A percentile compares a stretch with the other conserved stretches of the same genome.
phyloP scores from a whole-genome alignment of 208 protist genomes.

The Leishmania major region DNA sequence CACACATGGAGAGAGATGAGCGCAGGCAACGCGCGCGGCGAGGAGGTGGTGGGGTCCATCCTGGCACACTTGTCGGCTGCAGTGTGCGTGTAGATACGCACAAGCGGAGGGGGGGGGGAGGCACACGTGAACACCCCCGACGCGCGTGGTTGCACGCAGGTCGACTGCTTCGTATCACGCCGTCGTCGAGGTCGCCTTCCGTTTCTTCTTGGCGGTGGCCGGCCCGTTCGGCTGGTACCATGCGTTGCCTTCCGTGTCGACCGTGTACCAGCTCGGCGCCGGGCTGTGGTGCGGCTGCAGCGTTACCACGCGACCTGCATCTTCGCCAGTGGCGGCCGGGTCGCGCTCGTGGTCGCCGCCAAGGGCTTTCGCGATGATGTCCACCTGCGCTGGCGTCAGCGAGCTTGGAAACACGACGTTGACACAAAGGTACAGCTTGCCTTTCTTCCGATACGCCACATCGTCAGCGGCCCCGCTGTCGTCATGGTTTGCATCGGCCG shows the following conservation, averaged over 20 bases:
- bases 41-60: not conserved
- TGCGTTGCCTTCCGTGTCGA: slow-evolving; percentile 31
- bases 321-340: not conserved
- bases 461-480: slow-evolving; percentile 8
- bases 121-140: not conserved
- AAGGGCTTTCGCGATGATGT: slow-evolving; percentile 19
- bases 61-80: not conserved
- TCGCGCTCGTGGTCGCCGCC: not conserved
- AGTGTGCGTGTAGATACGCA: not conserved
- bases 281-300: slow-evolving; percentile 22
- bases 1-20: not conserved
- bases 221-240: slow-evolving; percentile 2
- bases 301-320: not conserved
- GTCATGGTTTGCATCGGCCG: not conserved
- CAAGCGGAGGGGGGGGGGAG: not conserved
- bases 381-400: slow-evolving; percentile 19
- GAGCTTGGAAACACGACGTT: slow-evolving; percentile 28
- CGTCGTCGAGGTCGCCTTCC: slow-evolving; percentile 6
- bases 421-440: slow-evolving; percentile 36
- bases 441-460: slow-evolving; percentile 31
- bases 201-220: slow-evolving; percentile 15
- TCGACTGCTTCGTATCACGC: not conserved
- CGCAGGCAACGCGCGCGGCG: not conserved
- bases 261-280: slow-evolving; percentile 27
- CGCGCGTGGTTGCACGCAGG: not conserved